Evolutionary conservation across 2,329 filamentous ascomycete genomes (phyloP).

Genomic region (Penicillium palitans): DNA sequence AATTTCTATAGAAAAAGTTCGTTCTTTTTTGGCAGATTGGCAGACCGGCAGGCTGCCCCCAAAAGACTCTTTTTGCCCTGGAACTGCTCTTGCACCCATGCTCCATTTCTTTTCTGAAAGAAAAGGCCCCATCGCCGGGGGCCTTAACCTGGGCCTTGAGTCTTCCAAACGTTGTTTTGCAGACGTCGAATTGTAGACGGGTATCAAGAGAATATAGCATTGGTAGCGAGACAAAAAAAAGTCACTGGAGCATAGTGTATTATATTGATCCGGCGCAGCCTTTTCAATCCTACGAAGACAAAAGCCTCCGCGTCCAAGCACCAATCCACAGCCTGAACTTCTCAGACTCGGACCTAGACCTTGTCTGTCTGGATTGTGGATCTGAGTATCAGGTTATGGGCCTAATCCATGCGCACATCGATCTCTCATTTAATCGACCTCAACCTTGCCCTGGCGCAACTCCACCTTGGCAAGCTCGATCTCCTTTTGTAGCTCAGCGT

Average conservation of each 20-base stretch:
- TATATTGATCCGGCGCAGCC: slow-evolving; percentile 11
- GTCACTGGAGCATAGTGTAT: slow-evolving; percentile 12
- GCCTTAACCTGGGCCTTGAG: background rate
- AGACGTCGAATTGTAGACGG: slow-evolving; percentile 10
- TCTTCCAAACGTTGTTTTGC: background rate
- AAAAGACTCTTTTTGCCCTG: background rate
- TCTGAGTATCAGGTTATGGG: background rate
- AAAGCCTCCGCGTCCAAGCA: slow-evolving; percentile 1
- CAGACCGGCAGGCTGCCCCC: slow-evolving; percentile 3
- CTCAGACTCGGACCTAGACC: background rate
- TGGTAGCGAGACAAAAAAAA: slow-evolving; percentile 16
- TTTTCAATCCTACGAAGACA: background rate
- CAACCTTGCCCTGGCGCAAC: slow-evolving; percentile 44
- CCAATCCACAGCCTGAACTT: slow-evolving; percentile 1
- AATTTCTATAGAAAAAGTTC: slow-evolving; percentile 23
- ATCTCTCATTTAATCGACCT: slow-evolving; percentile 40
- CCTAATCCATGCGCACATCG: background rate
- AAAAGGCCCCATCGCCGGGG: background rate
- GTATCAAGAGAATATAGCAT: slow-evolving; percentile 23
- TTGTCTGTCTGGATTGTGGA: background rate
- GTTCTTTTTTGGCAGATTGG: slow-evolving; percentile 6
- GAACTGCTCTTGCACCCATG: background rate
- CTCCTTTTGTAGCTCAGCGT: slow-evolving; percentile 86
- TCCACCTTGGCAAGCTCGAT: slow-evolving; percentile 55
- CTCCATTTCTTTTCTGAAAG: background rate